Base-by-base conservation (phyloP, 495 filamentous ascomycete genomes). In the Sordaria brevicollis region DNA sequence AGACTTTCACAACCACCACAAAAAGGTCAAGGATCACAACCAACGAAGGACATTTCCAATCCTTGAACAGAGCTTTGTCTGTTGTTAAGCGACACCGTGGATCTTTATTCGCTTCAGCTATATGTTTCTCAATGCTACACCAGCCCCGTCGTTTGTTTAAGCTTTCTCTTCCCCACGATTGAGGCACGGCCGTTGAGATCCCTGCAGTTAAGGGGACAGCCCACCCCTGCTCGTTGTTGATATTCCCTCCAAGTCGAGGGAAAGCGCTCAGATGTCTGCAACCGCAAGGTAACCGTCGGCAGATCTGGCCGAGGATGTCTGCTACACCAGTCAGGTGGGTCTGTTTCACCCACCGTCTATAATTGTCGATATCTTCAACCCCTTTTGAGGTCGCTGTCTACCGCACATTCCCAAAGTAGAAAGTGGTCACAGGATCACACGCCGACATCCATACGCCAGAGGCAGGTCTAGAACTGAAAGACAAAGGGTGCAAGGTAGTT, bases 321-420 rank as follows among this genome's bases (percentile, higher is more conserved):
- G 49, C 25, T 17, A 57, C 67, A 19, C 68, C 71, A 73, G 69
- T n/a, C 25, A 35, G 34, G 70, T 69, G 72, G 69, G 69, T 41
- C 71, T 65, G 74, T 76, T 76, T 72, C 74, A 72, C 43, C n/a
- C 49, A 62, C 25, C 1, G 25, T 49, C 3, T 49, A 49, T 49
- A 3, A 19, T 57, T 54, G 19, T 57, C 49, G 21, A 57, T 25
- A 25, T 5, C 5, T 31, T 31, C 25, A 57, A 57, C 36, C 34
- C 34, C 37, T 37, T 66, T 67, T 38, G 49, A 49, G 41, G 19
- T 49, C 21, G 21, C 11, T 13, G 49, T 25, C 49, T 57, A 57
- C 5, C n/a, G 31, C 25, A 21, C 49, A 31, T 62, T 62, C 49
- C 13, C 49, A 62, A 57, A 31, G 13, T 31, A 62, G 49, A 13